Percentiles rank a stretch among this genome's conserved stretches.
These are phyloP conservation scores for Tylopilus sp. DNA, from an alignment of 768 basidiomycete species.

Conservation along the genomic window DNA sequence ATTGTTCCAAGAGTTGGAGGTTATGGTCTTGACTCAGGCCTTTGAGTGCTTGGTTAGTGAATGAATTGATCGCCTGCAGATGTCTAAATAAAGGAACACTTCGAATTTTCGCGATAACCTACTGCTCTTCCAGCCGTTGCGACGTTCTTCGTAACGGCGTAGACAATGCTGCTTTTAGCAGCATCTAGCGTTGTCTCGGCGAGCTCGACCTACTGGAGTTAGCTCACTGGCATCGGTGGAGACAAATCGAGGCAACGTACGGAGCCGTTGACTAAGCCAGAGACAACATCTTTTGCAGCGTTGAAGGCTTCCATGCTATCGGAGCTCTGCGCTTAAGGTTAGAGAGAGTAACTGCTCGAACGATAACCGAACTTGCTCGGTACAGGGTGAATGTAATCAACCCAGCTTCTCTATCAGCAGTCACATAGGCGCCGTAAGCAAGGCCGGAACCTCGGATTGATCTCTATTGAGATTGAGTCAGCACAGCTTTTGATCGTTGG, in stretches of 20 bases:
- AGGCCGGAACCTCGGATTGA: constrained; percentile 92
- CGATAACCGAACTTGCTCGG: constrained; percentile 46
- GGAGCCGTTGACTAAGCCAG: constrained; percentile 75
- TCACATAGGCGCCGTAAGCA: constrained; percentile 86
- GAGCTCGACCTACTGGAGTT: constrained; percentile 59
- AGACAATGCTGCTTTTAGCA: constrained; percentile 91
- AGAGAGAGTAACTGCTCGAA: neutral
- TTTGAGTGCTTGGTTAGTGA: constrained; percentile 89
- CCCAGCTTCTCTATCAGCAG: constrained; percentile 75
- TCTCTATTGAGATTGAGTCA: constrained; percentile 44
- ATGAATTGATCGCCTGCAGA: constrained; percentile 72
- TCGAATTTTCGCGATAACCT: constrained; percentile 27
- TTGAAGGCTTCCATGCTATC: constrained; percentile 75
- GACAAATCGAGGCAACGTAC: constrained; percentile 41
- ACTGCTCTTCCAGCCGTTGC: constrained; percentile 89
- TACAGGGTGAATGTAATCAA: constrained; percentile 74
- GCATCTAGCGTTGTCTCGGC: constrained; percentile 82
- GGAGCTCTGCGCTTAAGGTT: constrained; percentile 56
- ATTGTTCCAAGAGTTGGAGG: constrained; percentile 72
- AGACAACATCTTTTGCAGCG: constrained; percentile 75
- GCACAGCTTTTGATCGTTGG: neutral
- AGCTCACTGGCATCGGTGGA: neutral
- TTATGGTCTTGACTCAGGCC: constrained; percentile 73
- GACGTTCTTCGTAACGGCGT: constrained; percentile 71
- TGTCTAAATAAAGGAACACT: constrained; percentile 4